Evolutionary conservation across 2,329 filamentous ascomycete species (phyloP), one percentile per base, ranked within the genome.

Genomic region (Fusarium tupiense): DNA sequence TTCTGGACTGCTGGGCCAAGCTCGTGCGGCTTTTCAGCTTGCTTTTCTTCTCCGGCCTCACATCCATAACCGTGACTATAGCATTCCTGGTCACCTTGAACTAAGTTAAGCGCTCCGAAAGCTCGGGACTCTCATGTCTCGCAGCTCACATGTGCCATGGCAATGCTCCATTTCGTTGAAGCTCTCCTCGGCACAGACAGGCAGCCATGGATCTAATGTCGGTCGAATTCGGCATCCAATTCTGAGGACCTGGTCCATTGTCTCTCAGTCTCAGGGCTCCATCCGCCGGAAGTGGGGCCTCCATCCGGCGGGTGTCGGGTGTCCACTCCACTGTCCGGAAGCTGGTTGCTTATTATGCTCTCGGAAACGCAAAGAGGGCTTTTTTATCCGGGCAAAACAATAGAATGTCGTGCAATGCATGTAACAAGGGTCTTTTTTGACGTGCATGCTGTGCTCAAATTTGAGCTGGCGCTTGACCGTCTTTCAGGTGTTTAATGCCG

Each of bases 401-500:
- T 40, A 29, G 11, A 19, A 52, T 38, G 56, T 44, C 44, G 44
- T 52, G 62, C 57, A 44, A 69, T 59, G 64, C 54, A 69, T 69
- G 69, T 54, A 73, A 46, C 70, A 69, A 72, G 70, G 65, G 65
- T 70, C 69, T 44, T 69, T 44, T 47, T 43, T 53, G 26, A 50
- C 63, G 44, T 67, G 43, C 61, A 50, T 53, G 8, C 46, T 52
- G 52, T 67, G 49, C 66, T 69, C 69, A 69, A 69, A 37, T 47
- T 64, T 69, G 49, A 70, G 53, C 65, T 53, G 52, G 41, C 31
- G 47, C 57, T 66, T 73, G 71, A 73, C 71, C 71, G 70, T 73
- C 70, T 73, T 73, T 72, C 69, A 72, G 50, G 17, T 50, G 40
- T 60, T 67, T 64, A 52, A 64, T 69, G 67, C 65, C 65, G 58